Base-by-base conservation (phyloP, 306 rosid species). In the Vicia faba region DNA sequence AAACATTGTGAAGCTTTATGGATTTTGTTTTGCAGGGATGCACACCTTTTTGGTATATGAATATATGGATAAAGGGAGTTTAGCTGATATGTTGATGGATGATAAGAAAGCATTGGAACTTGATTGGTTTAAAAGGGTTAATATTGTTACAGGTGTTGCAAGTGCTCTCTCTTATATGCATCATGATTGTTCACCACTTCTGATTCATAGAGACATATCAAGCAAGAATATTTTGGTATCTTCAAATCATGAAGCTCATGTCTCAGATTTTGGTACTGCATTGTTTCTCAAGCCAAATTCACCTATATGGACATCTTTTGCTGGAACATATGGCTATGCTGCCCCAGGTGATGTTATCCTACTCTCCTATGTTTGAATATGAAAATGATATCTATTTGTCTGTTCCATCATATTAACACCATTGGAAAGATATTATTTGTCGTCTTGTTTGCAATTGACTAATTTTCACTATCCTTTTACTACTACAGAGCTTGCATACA, bases 181-280 rank as follows among this genome's bases (percentile, higher is more conserved):
- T 62, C 75, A 75, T 69, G 80, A 75, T 41, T 69, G 75, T 75
- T 11, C 41, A 29, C 75, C 70, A 31, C 60, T 50, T 39, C 61
- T 82, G 13, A 75, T 82, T 20, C 86, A 82, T 8, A 63, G 86
- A 41, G 86, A 82, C 68, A 73, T 82, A 63, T 79, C 86, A 25
- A 70, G 77, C 69, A 79, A 76, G 54, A 82, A 82, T 36, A 20
- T 82, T 62, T 39, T 82, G 31, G 18, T 82, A 26, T 77, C 76
- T 28, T 40, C 26, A 2, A 56, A 51, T 50, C 71, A 71, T 28
- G 67, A 57, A 63, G 79, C 83, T 48, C 83, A 43, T 36, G 61
- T 82, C 0, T 55, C 86, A 4, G 86, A 82, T 80, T 82, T 82
- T 45, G 86, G 83, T 15, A 82, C 81, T 12, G 83, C 83, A 11